Conservation (phyloP, 2,329 filamentous ascomycete species). For the Pseudogymnoascus sp. region DNA sequence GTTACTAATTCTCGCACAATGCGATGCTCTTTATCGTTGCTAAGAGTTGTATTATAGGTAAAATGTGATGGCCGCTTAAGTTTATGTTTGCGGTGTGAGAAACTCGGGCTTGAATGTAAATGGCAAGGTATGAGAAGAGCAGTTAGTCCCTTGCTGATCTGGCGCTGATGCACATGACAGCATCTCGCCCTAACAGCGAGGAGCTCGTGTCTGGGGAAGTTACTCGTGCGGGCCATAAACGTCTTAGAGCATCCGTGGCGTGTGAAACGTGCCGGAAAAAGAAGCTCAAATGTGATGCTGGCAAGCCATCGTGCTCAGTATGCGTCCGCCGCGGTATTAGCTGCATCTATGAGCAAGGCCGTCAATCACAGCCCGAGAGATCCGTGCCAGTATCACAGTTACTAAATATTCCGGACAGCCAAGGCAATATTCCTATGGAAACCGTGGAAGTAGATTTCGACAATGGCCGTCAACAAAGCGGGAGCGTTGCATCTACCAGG, state of each 20-base stretch:
- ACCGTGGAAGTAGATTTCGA: neutral
- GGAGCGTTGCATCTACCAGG: neutral
- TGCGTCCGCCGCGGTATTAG: neutral
- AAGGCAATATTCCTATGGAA: neutral
- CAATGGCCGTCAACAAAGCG: neutral
- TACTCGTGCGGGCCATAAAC: slow-evolving; percentile 4
- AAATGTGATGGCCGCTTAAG: slow-evolving; percentile 8
- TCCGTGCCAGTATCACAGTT: neutral
- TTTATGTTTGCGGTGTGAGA: slow-evolving; percentile 1
- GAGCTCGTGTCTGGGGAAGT: neutral
- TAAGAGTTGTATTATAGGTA: neutral
- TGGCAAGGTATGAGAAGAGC: slow-evolving; percentile 3
- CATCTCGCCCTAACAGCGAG: neutral
- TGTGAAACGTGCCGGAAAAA: slow-evolving; percentile 8
- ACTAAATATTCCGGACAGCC: neutral
- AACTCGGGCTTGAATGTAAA: slow-evolving; percentile 7
- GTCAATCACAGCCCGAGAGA: slow-evolving; percentile 5
- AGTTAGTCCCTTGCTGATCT: neutral
- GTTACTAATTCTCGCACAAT: neutral
- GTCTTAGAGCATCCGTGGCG: slow-evolving; percentile 4
- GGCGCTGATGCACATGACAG: neutral
- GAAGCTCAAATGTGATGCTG: slow-evolving; percentile 7
- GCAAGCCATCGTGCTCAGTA: neutral
- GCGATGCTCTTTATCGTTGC: neutral
- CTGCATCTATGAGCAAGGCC: slow-evolving; percentile 3